A percentile compares a stretch with the other conserved stretches of the same genome.
Conservation (phyloP, 345 rosid genomes). For the Pseudoturritis turrita region DNA sequence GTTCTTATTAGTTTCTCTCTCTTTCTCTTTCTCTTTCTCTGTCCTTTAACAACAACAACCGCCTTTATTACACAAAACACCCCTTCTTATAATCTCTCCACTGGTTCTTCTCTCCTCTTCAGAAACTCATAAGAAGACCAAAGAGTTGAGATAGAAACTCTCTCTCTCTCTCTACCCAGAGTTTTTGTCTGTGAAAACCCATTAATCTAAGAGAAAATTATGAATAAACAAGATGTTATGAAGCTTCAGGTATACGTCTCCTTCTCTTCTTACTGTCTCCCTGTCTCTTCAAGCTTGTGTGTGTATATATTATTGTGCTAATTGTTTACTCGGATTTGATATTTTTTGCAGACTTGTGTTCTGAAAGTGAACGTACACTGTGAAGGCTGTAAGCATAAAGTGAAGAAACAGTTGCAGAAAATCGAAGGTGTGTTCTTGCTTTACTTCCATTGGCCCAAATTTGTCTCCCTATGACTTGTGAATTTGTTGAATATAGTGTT, state of each 20-base stretch:
- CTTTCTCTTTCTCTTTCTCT: slow-evolving; percentile 13
- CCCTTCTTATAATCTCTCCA: slow-evolving; percentile 7
- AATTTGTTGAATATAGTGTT: background rate
- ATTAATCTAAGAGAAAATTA: slow-evolving; percentile 22
- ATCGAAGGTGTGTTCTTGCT: slow-evolving; percentile 52
- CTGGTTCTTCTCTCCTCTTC: slow-evolving; percentile 7
- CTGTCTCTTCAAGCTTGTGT: background rate
- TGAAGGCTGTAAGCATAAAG: slow-evolving; percentile 88
- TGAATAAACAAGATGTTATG: slow-evolving; percentile 72
- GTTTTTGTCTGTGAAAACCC: slow-evolving; percentile 5
- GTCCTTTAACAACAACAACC: slow-evolving; percentile 29
- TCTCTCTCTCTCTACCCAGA: background rate
- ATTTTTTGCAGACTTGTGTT: slow-evolving; percentile 61
- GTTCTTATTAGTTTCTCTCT: slow-evolving; percentile 12
- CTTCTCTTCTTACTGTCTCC: background rate
- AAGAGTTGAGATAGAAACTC: background rate
- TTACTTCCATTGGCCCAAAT: background rate
- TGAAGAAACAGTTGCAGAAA: slow-evolving; percentile 72
- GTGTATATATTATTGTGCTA: background rate
- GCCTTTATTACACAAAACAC: slow-evolving; percentile 32
- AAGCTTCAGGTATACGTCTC: slow-evolving; percentile 65
- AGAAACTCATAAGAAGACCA: background rate
- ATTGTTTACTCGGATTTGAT: background rate
- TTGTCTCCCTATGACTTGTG: background rate
- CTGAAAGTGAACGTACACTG: slow-evolving; percentile 88